Percentiles rank a stretch among this genome's conserved stretches.
These are phyloP conservation scores for Suhomyces sp. DNA, from an alignment of 805 yeast genomes.

Conservation along the genomic window DNA sequence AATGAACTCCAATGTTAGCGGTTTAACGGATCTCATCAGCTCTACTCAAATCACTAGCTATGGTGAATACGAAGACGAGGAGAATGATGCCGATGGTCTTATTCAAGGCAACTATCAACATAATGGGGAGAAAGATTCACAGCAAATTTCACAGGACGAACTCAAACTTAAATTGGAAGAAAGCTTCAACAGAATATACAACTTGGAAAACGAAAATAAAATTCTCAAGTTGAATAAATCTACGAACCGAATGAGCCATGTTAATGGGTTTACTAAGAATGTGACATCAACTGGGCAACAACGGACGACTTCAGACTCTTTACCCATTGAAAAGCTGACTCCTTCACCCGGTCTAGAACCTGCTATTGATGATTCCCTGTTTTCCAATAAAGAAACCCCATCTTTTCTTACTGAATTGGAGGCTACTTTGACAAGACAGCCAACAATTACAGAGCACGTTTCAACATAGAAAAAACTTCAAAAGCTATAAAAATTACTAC, in stretches of 20 bases:
- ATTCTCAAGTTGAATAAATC: slow-evolving; percentile 14
- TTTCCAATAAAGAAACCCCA: slow-evolving; percentile 1
- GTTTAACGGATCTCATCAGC: slow-evolving; percentile 46
- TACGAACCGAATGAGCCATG: slow-evolving; percentile 1
- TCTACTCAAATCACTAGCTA: slow-evolving; percentile 45
- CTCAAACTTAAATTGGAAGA: slow-evolving; percentile 37
- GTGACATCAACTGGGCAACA: not conserved
- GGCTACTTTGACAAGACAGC: slow-evolving; percentile 1
- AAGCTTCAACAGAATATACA: slow-evolving; percentile 37
- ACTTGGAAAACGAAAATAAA: slow-evolving; percentile 28
- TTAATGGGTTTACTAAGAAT: not conserved
- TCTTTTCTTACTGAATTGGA: slow-evolving; percentile 20
- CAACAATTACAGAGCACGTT: too few species aligned
- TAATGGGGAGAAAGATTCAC: not conserved
- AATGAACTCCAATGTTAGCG: slow-evolving; percentile 49
- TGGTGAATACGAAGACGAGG: slow-evolving; percentile 21
- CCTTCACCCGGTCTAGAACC: too few species aligned
- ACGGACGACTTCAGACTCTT: too few species aligned
- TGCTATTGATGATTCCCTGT: not conserved
- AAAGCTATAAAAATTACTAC: too few species aligned
- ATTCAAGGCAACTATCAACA: slow-evolving; percentile 31
- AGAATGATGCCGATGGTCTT: slow-evolving; percentile 24
- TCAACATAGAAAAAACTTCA: too few species aligned
- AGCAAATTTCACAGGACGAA: slow-evolving; percentile 31
- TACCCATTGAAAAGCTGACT: too few species aligned